Evolutionary conservation across 345 rosid genomes (phyloP).

Genomic region (Draba incana): DNA sequence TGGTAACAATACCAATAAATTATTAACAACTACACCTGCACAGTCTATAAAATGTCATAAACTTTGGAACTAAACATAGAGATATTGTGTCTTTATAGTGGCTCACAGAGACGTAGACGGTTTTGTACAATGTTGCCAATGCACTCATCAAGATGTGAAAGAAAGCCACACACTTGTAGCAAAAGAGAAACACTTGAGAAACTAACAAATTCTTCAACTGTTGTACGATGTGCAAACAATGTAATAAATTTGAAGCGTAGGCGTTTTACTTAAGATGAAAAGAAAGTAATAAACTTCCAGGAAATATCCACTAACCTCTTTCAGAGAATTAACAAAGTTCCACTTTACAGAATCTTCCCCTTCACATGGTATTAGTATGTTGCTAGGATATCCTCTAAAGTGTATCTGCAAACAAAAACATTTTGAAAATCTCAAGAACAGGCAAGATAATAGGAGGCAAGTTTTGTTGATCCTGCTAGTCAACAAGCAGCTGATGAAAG

Average conservation of each 20-base stretch:
- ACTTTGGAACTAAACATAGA: background rate
- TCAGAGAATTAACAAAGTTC: conserved; percentile 89
- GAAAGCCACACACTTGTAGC: background rate
- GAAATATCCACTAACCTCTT: conserved; percentile 64
- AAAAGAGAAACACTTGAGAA: conserved; percentile 2
- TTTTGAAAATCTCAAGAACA: conserved; percentile 2
- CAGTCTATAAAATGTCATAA: conserved; percentile 7
- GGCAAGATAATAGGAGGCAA: conserved; percentile 1
- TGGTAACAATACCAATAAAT: background rate
- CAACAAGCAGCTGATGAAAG: background rate
- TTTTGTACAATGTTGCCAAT: background rate
- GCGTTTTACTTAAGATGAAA: background rate
- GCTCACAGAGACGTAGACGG: conserved; percentile 9
- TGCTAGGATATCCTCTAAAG: conserved; percentile 89
- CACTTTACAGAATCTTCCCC: conserved; percentile 93
- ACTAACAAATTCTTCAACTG: background rate
- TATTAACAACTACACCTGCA: conserved; percentile 6
- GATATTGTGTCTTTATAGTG: background rate
- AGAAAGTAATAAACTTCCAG: background rate
- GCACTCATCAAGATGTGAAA: conserved; percentile 2
- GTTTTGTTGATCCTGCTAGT: background rate
- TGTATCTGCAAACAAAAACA: conserved; percentile 65
- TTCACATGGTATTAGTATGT: conserved; percentile 77
- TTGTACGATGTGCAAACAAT: background rate
- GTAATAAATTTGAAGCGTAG: background rate